These are phyloP conservation scores for Jacaranda mimosifolia DNA, from an alignment of 257 asterid genomes.

Conservation along the genomic window DNA sequence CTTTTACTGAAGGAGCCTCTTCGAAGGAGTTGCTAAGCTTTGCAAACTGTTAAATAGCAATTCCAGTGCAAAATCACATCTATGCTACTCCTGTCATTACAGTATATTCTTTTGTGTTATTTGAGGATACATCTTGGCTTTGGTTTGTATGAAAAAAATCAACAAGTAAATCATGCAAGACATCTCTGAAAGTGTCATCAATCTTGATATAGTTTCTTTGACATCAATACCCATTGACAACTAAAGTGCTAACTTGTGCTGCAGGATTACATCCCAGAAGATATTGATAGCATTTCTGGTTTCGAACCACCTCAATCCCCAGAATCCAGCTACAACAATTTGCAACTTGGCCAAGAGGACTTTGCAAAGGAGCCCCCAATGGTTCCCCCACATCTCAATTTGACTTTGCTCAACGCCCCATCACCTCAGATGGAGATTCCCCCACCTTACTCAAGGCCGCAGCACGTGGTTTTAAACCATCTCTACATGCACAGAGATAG, in stretches of 20 bases:
- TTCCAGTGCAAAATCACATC: too few relatives aligned
- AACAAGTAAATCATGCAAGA: not conserved
- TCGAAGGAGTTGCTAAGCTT: too few relatives aligned
- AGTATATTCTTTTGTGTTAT: too few relatives aligned
- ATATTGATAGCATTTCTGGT: slow-evolving; percentile 83
- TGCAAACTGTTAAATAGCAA: too few relatives aligned
- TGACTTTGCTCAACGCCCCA: slow-evolving; percentile 81
- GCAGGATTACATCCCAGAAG: slow-evolving; percentile 98
- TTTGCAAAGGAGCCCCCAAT: slow-evolving; percentile 92
- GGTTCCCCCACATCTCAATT: slow-evolving; percentile 88
- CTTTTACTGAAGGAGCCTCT: too few relatives aligned
- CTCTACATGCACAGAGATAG: slow-evolving; percentile 97
- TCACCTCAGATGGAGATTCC: slow-evolving; percentile 85
- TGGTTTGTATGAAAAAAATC: not conserved
- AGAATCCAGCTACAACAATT: slow-evolving; percentile 84
- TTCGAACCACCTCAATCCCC: slow-evolving; percentile 97
- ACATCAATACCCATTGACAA: not conserved
- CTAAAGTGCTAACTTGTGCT: slow-evolving; percentile 28
- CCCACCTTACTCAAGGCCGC: slow-evolving; percentile 90
- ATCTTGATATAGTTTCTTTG: not conserved
- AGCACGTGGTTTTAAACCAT: slow-evolving; percentile 96
- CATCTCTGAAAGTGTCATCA: not conserved
- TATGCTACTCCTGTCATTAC: too few relatives aligned
- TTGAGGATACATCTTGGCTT: too few relatives aligned
- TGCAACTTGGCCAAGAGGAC: slow-evolving; percentile 76